Evolutionary conservation across 345 rosid species (phyloP), one percentile per base, ranked within the genome.

Genomic region (Aquilaria malaccensis): DNA sequence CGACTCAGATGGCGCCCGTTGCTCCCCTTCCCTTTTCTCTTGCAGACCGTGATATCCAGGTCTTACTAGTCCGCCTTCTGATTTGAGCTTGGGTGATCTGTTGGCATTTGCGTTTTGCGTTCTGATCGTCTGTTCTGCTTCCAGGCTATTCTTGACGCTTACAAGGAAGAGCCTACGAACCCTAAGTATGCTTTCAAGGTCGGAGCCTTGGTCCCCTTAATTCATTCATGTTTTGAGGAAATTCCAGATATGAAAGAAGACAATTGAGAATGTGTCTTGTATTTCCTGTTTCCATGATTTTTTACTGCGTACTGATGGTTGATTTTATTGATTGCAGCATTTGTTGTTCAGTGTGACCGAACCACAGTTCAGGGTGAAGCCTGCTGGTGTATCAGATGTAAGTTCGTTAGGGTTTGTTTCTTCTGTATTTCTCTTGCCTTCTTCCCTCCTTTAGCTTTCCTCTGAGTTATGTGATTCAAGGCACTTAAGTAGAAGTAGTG

Each of bases 1-100:
- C 96, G 45, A 94, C 99, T 66, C 97, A 88, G 79, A 90, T 94
- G 99, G 95, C 96, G 53, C 95, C 96, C 10, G 88, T 90, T 10
- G 85, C 97, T 60, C 97, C 99, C 2, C 87, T 94, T 43, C 85
- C 95, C 45, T 84, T 80, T 77, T 90, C 97, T 66, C 93, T 90
- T 60, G 92, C 91, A 46, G 96, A 94, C 76, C 97, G 95, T 2
- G 99, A 94, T 61, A 68, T 94, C 70, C 95, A 90, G 76, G 99
- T 90, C 37, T 63, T 33, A 9, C 10, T 60, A 41, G 46, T 52
- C 47, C 50, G 55, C 33, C 43, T 10, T 55, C 14, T 13, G 7
- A 30, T 10, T 22, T 41, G 52, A 63, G 52, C 68, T 56, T 65
- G 62, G 13, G 11, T 60, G 13, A 54, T 45, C 22, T 14, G 15